Percentiles rank a stretch among this genome's conserved stretches.
Evolutionary conservation across 2,329 filamentous ascomycete genomes (phyloP).

Genomic region (Xylogone sp.): DNA sequence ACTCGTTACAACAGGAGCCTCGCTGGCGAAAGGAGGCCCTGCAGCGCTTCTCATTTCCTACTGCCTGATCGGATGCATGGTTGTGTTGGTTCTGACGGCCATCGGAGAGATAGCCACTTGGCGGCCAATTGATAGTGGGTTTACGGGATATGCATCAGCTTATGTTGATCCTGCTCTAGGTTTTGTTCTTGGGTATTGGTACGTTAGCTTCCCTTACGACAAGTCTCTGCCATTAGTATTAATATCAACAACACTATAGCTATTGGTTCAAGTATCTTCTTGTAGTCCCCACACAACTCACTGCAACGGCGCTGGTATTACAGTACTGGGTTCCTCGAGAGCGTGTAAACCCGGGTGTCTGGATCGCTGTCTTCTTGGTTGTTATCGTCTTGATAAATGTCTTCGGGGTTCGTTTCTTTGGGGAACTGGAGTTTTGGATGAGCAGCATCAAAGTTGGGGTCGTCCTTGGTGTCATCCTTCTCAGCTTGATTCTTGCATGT

Average conservation of each 20-base stretch:
- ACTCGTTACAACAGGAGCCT: slow-evolving; percentile 48
- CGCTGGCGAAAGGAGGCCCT: slow-evolving; percentile 47
- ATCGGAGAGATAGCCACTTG: slow-evolving; percentile 84
- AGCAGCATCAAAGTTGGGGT: slow-evolving; percentile 66
- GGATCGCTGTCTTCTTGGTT: slow-evolving; percentile 68
- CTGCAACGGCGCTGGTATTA: slow-evolving; percentile 72
- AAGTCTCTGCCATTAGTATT: no score
- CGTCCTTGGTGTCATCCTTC: slow-evolving; percentile 62
- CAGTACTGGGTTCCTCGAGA: slow-evolving; percentile 68
- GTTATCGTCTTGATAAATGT: slow-evolving; percentile 63
- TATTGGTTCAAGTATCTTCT: slow-evolving; percentile 61
- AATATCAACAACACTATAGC: neutral
- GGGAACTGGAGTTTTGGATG: slow-evolving; percentile 52
- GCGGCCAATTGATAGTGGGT: slow-evolving; percentile 73
- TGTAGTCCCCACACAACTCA: slow-evolving; percentile 78
- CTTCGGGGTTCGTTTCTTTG: slow-evolving; percentile 38
- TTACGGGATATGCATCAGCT: slow-evolving; percentile 74
- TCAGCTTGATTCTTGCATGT: slow-evolving; percentile 58
- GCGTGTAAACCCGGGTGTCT: slow-evolving; percentile 72
- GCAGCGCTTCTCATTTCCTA: slow-evolving; percentile 72
- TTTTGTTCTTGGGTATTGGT: slow-evolving; percentile 55
- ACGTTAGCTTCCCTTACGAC: slow-evolving; percentile 3
- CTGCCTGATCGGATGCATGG: slow-evolving; percentile 63
- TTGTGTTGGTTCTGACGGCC: slow-evolving; percentile 77
- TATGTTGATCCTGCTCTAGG: slow-evolving; percentile 79